Evolutionary conservation across 106 monocot genomes (phyloP).

Genomic region (Dactylorhiza incarnata): DNA sequence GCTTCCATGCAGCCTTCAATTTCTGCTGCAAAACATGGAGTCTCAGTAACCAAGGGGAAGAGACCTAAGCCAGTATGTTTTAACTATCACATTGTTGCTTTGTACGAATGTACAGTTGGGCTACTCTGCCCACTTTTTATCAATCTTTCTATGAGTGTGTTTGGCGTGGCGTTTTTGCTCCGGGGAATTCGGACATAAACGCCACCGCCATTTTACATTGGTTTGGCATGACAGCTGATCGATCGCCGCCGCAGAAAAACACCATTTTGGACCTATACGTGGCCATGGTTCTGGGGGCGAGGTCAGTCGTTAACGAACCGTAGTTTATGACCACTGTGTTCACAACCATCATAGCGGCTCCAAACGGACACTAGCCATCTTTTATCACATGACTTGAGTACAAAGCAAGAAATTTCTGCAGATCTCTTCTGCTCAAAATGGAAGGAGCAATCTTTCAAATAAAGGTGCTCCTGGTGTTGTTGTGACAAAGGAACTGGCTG

Average conservation of each 20-base stretch:
- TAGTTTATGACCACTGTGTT: background rate
- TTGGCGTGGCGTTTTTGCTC: too few species aligned
- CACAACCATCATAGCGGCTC: too few species aligned
- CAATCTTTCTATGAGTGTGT: too few species aligned
- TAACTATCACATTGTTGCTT: constrained; percentile 1
- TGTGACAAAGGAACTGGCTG: constrained; percentile 23
- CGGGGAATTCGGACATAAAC: too few species aligned
- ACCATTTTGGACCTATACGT: too few species aligned
- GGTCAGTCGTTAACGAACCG: too few species aligned
- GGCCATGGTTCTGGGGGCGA: too few species aligned
- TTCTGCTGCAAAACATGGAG: constrained; percentile 52
- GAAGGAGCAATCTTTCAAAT: constrained; percentile 25
- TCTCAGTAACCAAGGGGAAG: constrained; percentile 51
- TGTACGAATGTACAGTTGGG: background rate
- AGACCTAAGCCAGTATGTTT: constrained; percentile 70
- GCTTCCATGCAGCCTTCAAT: constrained; percentile 49
- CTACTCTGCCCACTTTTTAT: too few species aligned
- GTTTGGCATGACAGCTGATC: too few species aligned
- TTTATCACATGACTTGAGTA: background rate
- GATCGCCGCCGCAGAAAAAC: too few species aligned
- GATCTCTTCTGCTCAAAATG: constrained; percentile 23
- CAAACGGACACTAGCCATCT: background rate
- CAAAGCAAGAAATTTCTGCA: background rate
- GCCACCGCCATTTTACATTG: too few species aligned
- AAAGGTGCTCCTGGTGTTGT: constrained; percentile 27